phyloP scores from a whole-genome alignment of 1,284 basidiomycete genomes.

The Papiliotrema terrestris region DNA sequence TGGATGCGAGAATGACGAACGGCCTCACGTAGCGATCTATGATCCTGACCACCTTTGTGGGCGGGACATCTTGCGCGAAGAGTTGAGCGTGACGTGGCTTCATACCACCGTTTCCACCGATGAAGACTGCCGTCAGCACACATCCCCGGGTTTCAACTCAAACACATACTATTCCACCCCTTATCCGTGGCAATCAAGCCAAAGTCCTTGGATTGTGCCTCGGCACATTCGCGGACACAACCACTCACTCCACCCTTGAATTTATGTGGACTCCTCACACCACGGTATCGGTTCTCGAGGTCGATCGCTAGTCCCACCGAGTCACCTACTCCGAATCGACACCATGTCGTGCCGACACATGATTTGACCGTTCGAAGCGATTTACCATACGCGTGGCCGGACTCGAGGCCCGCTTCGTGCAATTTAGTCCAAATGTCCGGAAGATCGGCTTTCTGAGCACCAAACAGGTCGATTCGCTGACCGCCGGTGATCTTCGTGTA shows the following conservation, averaged over 20 bases:
- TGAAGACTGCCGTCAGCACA: constrained; percentile 54
- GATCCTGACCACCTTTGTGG: constrained; percentile 61
- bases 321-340: constrained; percentile 71
- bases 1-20: background rate
- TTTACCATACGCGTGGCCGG: constrained; percentile 71
- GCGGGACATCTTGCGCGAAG: constrained; percentile 59
- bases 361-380: constrained; percentile 59
- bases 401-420: constrained; percentile 65
- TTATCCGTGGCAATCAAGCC: constrained; percentile 74
- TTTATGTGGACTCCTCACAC: constrained; percentile 67
- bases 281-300: constrained; percentile 70
- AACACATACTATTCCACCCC: constrained; percentile 62
- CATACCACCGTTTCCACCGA: constrained; percentile 71
- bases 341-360: constrained; percentile 63
- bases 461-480: constrained; percentile 70
- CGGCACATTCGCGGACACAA: constrained; percentile 70
- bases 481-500: constrained; percentile 68
- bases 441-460: constrained; percentile 69
- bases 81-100: constrained; percentile 60
- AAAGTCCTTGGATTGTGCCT: constrained; percentile 73
- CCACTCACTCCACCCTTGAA: constrained; percentile 75
- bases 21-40: constrained; percentile 59
- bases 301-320: constrained; percentile 69
- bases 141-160: background rate
- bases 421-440: constrained; percentile 71